Base-by-base conservation (phyloP, 441 rosid species). In the Geranium incanum region DNA sequence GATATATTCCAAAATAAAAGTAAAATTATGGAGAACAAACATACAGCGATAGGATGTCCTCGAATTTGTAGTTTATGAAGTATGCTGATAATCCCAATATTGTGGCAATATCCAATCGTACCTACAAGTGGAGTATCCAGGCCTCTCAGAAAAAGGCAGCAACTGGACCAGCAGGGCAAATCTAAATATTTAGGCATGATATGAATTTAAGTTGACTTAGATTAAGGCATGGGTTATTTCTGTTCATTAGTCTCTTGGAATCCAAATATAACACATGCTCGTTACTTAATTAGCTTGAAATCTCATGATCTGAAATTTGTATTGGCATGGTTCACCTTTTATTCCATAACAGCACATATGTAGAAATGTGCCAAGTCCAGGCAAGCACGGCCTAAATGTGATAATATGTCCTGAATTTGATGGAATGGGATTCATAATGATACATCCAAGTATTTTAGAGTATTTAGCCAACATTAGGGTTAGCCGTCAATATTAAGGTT, bases 61-160 rank as follows among this genome's bases (percentile, higher is more conserved):
- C 98, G 78, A 94, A 87, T 82, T 90, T 94, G 86, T 94, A 91
- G 86, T 94, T 94, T 76, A 94, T 87, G 79, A 89, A 75, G 81
- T 84, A 94, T 75, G 98, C 98, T 1, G 80, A 83, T 78, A 94
- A 97, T 72, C 98, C 98, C 90, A 94, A 78, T 75, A 89, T 76
- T 70, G 95, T 82, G 67, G 98, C 92, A 3, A 77, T 81, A 80
- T 94, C 98, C 79, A 94, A 75, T 72, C 98, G 96, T 65, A 91
- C 95, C 98, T 94, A 72, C 87, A 82, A 74, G 68, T 41, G 59
- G 75, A 76, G 75, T 75, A 73, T 15, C 6, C 63, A 57, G 23
- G 21, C 16, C 63, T 3, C 19, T 57, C 19, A 57, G 9, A 57
- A 18, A 55, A 18, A 15, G 18, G 15, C 15, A 18, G 62, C 62